phyloP scores from a whole-genome alignment of 2,329 filamentous ascomycete species.

The Phialophora tarda region DNA sequence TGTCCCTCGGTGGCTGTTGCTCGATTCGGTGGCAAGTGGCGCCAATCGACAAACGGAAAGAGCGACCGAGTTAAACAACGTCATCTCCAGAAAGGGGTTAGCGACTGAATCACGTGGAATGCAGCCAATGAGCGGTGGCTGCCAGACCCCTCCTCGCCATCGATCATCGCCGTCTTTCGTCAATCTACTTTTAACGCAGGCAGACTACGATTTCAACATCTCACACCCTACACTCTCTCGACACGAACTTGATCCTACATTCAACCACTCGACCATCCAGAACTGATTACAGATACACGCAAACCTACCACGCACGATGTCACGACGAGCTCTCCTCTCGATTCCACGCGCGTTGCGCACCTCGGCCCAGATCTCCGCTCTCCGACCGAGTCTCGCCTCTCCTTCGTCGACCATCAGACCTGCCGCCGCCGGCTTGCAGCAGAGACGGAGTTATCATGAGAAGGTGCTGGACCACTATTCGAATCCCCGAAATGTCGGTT shows the following conservation, averaged over 20 bases:
- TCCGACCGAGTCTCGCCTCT: conserved; percentile 54
- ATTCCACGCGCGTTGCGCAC: conserved; percentile 60
- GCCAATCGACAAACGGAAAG: conserved; percentile 17
- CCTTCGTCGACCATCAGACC: conserved; percentile 52
- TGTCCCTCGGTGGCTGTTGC: conserved; percentile 5
- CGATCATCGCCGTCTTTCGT: conserved; percentile 25
- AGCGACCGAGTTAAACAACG: conserved; percentile 22
- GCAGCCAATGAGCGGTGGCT: conserved; percentile 6
- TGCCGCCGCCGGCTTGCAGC: conserved; percentile 46
- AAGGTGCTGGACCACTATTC: conserved; percentile 85
- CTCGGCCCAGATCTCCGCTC: conserved; percentile 53
- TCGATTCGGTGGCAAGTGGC: conserved; percentile 4
- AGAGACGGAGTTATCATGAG: conserved; percentile 64
- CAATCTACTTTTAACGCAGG: conserved; percentile 23
- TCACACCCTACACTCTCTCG: conserved; percentile 20
- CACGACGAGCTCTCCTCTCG: conserved; percentile 61
- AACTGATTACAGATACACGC: neutral
- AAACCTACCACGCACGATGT: conserved; percentile 53
- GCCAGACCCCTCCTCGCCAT: conserved; percentile 16
- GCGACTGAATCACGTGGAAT: conserved; percentile 12
- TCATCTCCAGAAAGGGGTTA: conserved; percentile 23
- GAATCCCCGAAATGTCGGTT: conserved; percentile 77
- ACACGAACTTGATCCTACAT: conserved; percentile 13
- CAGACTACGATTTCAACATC: conserved; percentile 10
- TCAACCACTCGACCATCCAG: neutral